A percentile compares a stretch with the other conserved stretches of the same genome.
These are phyloP conservation scores for Candida xiaguanensis DNA, from an alignment of 805 yeast species.

Conservation along the genomic window DNA sequence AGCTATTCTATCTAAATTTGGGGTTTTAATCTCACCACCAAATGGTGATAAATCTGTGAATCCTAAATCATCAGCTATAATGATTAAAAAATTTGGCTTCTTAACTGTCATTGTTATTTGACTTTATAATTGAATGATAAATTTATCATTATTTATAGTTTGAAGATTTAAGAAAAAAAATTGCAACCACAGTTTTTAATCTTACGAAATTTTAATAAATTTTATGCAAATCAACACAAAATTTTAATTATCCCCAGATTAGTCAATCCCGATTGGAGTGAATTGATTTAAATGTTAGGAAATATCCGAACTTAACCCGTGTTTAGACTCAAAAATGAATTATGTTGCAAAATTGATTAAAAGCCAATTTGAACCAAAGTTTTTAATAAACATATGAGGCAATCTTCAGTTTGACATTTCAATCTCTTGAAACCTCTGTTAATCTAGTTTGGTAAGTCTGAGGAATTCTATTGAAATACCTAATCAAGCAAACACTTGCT, in stretches of 20 bases:
- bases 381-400: too few relatives aligned
- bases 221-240: slow-evolving; percentile 1
- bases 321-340: too few relatives aligned
- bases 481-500: too few relatives aligned
- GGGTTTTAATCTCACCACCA: slow-evolving; percentile 59
- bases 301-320: too few relatives aligned
- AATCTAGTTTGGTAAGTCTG: too few relatives aligned
- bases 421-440: too few relatives aligned
- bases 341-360: too few relatives aligned
- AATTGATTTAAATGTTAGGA: too few relatives aligned
- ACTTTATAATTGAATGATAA: background rate
- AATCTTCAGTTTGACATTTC: too few relatives aligned
- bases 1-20: slow-evolving; percentile 45
- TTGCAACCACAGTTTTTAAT: slow-evolving; percentile 4
- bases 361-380: too few relatives aligned
- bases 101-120: slow-evolving; percentile 7
- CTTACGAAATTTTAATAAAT: background rate
- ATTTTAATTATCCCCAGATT: background rate
- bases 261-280: too few relatives aligned
- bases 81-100: slow-evolving; percentile 49
- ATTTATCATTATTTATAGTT: background rate
- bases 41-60: slow-evolving; percentile 52
- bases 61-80: slow-evolving; percentile 62
- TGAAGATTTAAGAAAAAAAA: background rate
- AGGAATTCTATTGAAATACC: too few relatives aligned